Base-by-base conservation (phyloP, 2,329 filamentous ascomycete genomes). In the Diplodia seriata region DNA sequence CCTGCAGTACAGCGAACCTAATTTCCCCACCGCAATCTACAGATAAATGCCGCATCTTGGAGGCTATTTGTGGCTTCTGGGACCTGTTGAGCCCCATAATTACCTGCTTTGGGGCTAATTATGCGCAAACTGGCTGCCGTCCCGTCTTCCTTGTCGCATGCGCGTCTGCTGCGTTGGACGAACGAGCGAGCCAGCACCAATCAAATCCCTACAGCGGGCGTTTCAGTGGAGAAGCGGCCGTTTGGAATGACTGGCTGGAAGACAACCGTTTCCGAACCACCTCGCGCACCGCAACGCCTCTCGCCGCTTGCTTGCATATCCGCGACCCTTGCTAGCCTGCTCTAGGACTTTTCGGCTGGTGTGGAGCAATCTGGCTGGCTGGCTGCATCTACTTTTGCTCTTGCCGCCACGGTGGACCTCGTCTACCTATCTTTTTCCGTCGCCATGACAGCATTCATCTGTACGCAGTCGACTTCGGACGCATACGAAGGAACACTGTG, bases 221-320 rank as follows among this genome's bases (percentile, higher is more conserved):
- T 68, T 68, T 68, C 66, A 68, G 66, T 33, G 36, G 31, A 14
- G n/a, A 54, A 26, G 56, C 55, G 20, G 33, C 23, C 11, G 66
- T 9, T 20, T 33, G 33, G 23, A 49, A 49, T 49, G 49, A 68
- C 55, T 68, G 66, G 66, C 29, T 54, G 55, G 43, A 40, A 63
- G 43, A 33, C 43, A 20, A 23, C n/a, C 26, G 54, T 50, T 15
- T 33, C 56, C 26, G 23, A 2, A 47, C 38, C 38, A 43, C 38
- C 38, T 47, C 26, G 26, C 26, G 26, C 26, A n/a, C 43, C 43
- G 18, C 20, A 26, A 26, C 26, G 26, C 18, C 20, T 18, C 40
- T n/a, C 40, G 40, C 57, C 40, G 40, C 40, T 62, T 49, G 40
- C 57, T 49, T 62, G 57, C 57, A 62, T 43, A 26, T 18, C 14